Percentiles rank a stretch among this genome's conserved stretches.
phyloP scores from a whole-genome alignment of 2,329 filamentous ascomycete species.

The Exophiala sp. region DNA sequence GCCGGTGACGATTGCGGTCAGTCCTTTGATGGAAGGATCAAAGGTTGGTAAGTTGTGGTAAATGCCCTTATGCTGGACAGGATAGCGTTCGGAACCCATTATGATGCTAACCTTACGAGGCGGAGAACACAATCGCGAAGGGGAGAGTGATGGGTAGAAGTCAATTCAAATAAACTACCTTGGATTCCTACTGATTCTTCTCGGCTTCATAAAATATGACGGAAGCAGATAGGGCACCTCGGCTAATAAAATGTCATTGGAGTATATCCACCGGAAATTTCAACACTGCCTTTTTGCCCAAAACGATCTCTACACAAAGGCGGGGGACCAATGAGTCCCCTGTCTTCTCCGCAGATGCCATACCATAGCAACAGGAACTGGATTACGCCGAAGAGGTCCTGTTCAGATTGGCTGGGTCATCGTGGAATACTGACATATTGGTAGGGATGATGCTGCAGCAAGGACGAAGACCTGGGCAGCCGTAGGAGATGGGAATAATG shows the following conservation, averaged over 20 bases:
- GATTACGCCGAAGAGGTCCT: too few species aligned
- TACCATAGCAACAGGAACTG: too few species aligned
- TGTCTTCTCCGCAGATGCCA: too few species aligned
- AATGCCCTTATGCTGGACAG: conserved; percentile 38
- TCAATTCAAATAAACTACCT: background rate
- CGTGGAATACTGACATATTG: too few species aligned
- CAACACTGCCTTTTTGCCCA: too few species aligned
- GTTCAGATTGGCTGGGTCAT: too few species aligned
- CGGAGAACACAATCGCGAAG: background rate
- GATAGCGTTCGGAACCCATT: conserved; percentile 29
- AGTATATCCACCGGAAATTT: too few species aligned
- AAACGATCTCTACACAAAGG: too few species aligned
- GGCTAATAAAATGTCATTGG: background rate
- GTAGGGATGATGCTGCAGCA: too few species aligned
- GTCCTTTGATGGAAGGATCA: conserved; percentile 39
- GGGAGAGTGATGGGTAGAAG: background rate
- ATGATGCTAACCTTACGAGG: background rate
- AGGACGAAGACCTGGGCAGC: too few species aligned
- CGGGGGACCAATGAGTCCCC: too few species aligned
- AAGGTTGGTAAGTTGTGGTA: conserved; percentile 51
- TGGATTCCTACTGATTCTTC: background rate
- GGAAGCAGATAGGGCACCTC: background rate
- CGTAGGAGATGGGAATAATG: too few species aligned
- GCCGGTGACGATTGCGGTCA: conserved; percentile 53
- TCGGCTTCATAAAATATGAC: background rate